Evolutionary conservation across 83 land plant species (phyloP).

Genomic region (Diphasiastrum complanatum): DNA sequence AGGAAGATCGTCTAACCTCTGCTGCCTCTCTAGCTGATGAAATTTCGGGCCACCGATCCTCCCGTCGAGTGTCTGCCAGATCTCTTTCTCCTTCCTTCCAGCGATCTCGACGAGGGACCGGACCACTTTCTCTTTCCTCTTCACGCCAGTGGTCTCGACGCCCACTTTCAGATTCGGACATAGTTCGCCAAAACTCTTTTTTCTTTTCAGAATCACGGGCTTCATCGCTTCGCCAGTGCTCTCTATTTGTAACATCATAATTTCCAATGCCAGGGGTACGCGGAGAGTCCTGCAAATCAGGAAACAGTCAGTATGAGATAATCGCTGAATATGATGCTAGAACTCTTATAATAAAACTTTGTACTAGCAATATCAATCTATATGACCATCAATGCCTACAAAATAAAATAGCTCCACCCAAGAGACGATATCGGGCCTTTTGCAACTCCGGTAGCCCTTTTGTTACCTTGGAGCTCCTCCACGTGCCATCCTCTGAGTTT

Average conservation of each 20-base stretch:
- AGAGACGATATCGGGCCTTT: no score
- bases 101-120: slow-evolving; percentile 4
- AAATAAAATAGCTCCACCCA: no score
- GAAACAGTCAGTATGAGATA: neutral
- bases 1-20: slow-evolving; percentile 42
- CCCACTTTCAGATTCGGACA: neutral
- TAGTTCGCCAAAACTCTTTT: slow-evolving; percentile 17
- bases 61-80: slow-evolving; percentile 28
- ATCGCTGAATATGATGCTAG: no score
- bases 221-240: slow-evolving; percentile 19
- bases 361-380: no score
- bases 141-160: slow-evolving; percentile 13
- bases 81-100: slow-evolving; percentile 25
- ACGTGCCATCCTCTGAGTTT: no score
- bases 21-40: slow-evolving; percentile 32
- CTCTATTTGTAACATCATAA: neutral
- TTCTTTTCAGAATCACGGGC: slow-evolving; percentile 5
- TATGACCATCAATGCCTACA: no score
- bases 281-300: neutral
- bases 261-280: neutral
- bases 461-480: no score
- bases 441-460: no score
- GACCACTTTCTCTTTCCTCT: slow-evolving; percentile 19
- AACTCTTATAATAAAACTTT: no score
- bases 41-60: slow-evolving; percentile 22